Evolutionary conservation across 148 eudicot genomes (phyloP), one percentile per base, ranked within the genome.

Genomic region (Nepenthes mirabilis): DNA sequence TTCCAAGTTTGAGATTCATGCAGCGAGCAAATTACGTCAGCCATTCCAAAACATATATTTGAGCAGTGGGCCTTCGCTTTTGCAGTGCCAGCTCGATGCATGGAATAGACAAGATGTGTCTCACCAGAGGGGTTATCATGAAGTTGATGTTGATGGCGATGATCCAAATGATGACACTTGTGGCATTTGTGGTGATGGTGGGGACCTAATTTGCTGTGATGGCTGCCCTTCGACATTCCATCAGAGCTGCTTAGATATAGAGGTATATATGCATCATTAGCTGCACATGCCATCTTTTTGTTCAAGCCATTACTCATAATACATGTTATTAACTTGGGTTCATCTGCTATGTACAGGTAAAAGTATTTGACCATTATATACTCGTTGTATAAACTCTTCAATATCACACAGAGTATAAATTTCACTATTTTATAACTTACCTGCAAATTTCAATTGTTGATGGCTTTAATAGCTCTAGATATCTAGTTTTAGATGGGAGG

Each of bases 131-230:
- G 95, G 83, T 51, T 87, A 77, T 68, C 71, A 79, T 63, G 53
- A 50, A 37, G 73, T 90, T 52, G 76, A 81, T 70, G 72, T 77
- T 54, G 77, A 77, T 62, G 91, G 95, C 59, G 87, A 90, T 66
- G 97, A 89, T 78, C 85, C 89, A 47, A 86, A 84, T 78, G 99
- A 93, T 75, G 87, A 86, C 66, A 89, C 86, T 85, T 93, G 99
- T 79, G 84, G 96, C 14, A 69, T 84, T 13, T 93, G 99, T 71
- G 95, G 96, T 60, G 91, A 83, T 80, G 83, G 84, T 57, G 96
- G 91, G 55, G 91, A 86, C 68, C 79, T 93, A 52, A 67, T 86
- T 49, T 59, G 80, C 57, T 89, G 96, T 62, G 80, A 75, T 59
- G 85, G 95, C 49, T 93, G 99, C 70, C 95, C 95, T 61, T 86